Percentiles rank a stretch among this genome's conserved stretches.
phyloP scores from a whole-genome alignment of 2,329 filamentous ascomycete species.

The Nannizzia gypsea region DNA sequence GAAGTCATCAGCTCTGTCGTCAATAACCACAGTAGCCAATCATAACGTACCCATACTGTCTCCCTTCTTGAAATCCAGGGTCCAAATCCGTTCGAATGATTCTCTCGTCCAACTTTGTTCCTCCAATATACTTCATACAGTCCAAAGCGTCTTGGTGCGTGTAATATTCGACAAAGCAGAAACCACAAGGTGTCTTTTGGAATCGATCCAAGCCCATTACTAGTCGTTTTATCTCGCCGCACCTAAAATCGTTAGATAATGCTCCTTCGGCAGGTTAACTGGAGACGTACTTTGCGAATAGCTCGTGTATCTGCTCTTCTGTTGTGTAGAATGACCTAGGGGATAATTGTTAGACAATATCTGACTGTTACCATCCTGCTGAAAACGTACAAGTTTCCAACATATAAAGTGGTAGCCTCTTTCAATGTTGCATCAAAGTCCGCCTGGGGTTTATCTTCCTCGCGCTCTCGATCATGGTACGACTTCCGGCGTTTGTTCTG shows the following conservation, averaged over 20 bases:
- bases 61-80: conserved; percentile 87
- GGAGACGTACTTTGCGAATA: conserved; percentile 64
- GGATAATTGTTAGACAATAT: not conserved
- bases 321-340: conserved; percentile 89
- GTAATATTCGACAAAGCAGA: conserved; percentile 99
- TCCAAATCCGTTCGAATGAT: conserved; percentile 93
- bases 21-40: not conserved
- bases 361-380: not conserved
- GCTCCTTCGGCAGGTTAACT: not conserved
- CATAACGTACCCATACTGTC: conserved; percentile 65
- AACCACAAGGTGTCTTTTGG: conserved; percentile 94
- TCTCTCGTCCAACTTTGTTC: conserved; percentile 94
- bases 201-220: conserved; percentile 97
- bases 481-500: conserved; percentile 62
- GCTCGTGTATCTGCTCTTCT: conserved; percentile 95
- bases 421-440: conserved; percentile 67
- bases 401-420: conserved; percentile 87
- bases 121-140: conserved; percentile 96
- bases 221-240: conserved; percentile 94
- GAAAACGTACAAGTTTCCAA: conserved; percentile 71
- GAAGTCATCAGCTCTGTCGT: not conserved
- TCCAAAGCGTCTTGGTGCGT: conserved; percentile 93
- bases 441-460: conserved; percentile 43
- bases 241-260: conserved; percentile 32
- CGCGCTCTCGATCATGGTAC: conserved; percentile 43